A percentile compares a stretch with the other conserved stretches of the same genome.
These are phyloP conservation scores for Mycena maculata DNA, from an alignment of 768 basidiomycete species.

Conservation along the genomic window DNA sequence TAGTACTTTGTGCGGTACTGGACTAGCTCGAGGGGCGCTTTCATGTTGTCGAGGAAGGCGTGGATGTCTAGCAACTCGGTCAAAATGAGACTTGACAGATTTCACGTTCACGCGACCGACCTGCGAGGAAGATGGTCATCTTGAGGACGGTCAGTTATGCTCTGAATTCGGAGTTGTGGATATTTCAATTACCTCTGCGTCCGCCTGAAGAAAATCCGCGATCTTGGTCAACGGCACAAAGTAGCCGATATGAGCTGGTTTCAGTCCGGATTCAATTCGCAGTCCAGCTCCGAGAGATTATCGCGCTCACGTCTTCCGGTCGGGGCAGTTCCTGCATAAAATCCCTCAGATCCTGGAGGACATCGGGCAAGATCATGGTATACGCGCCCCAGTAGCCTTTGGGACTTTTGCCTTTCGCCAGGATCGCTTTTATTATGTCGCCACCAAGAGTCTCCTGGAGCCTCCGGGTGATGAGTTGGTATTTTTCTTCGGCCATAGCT, in stretches of 20 bases:
- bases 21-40: conserved; percentile 94
- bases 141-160: background rate
- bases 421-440: conserved; percentile 83
- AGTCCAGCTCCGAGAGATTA: conserved; percentile 2
- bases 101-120: background rate
- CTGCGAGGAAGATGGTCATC: conserved; percentile 25
- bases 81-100: background rate
- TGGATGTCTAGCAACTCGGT: conserved; percentile 75
- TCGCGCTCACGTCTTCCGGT: conserved; percentile 87
- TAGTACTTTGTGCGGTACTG: conserved; percentile 92
- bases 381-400: conserved; percentile 93
- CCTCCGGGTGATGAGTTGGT: conserved; percentile 85
- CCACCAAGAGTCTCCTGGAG: conserved; percentile 90
- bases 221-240: conserved; percentile 96
- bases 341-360: conserved; percentile 21
- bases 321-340: conserved; percentile 81
- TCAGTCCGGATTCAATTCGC: conserved; percentile 22
- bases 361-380: conserved; percentile 21
- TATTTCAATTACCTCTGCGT: conserved; percentile 73
- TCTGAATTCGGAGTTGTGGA: background rate
- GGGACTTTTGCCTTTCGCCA: conserved; percentile 79
- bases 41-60: conserved; percentile 97
- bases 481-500: conserved; percentile 62
- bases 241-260: conserved; percentile 94
- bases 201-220: conserved; percentile 93